Base-by-base conservation (phyloP, 2,329 filamentous ascomycete genomes). In the Fusarium sp. region DNA sequence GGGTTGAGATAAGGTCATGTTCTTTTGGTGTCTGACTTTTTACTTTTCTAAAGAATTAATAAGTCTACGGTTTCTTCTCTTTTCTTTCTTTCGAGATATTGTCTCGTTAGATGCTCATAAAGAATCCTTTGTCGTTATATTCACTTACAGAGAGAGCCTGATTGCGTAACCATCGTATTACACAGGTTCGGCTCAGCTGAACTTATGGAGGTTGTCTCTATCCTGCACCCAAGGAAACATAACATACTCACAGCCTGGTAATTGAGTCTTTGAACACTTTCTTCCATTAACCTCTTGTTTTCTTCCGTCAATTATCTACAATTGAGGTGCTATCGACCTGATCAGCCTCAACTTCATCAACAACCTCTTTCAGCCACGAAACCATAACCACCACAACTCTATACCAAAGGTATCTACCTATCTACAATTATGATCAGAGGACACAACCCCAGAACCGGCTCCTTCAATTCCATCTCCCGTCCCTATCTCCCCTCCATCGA, bases 401-500 rank as follows among this genome's bases (percentile, higher is more conserved):
- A 30, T 24, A 62, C 33, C n/a, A 8, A 43, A 30, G 17, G 17
- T 32, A 17, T 2, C 30, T 19, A 35, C 20, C 6, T 7, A 47
- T 30, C 46, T 28, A 20, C 35, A 28, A 62, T 33, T 43, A 73
- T 74, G 71, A 66, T 47, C 24, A 65, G 62, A 65, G 68, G 63
- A 33, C 66, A 72, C 17, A 56, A 37, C 48, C 68, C 63, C 41
- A 47, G 62, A 45, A 33, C 41, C 9, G 50, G 57, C 20, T 66
- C 67, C 20, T 43, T 62, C 26, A 65, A 60, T 62, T 73, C 72
- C 6, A 66, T 75, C 49, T 67, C 72, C 46, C 43, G 65, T 75
- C 47, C 75, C 33, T 72, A 74, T 37, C 75, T 82, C 74, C 79
- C 80, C 20, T 73, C 79, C 54, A 79, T 81, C 55, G 73, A 73